phyloP scores from a whole-genome alignment of 2,329 filamentous ascomycete species.

The Talaromyces sp. region DNA sequence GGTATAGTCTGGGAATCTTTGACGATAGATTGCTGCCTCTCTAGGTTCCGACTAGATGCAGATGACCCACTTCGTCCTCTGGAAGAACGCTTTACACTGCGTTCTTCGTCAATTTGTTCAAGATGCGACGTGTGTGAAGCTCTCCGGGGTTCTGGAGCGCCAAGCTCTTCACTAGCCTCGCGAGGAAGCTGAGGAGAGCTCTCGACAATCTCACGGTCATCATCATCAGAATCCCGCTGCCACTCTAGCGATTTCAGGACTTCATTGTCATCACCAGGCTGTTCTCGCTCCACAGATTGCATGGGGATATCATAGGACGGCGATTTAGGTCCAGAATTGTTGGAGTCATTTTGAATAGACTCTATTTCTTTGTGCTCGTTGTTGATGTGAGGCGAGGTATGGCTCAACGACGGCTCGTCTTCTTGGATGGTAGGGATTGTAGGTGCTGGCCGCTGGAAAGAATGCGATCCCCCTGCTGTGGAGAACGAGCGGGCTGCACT shows the following conservation, averaged over 20 bases:
- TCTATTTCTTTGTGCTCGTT: not conserved
- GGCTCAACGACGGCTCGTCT: slow-evolving; percentile 7
- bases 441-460: not conserved
- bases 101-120: not conserved
- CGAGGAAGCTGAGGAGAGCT: slow-evolving; percentile 13
- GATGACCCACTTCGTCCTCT: not conserved
- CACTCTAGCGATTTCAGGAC: not conserved
- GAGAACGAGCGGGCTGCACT: slow-evolving; percentile 15
- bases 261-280: slow-evolving; percentile 13
- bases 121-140: not conserved
- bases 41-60: not conserved
- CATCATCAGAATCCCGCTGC: not conserved
- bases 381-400: not conserved
- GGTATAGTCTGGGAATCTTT: not conserved
- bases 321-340: not conserved
- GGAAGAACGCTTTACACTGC: not conserved
- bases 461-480: not conserved
- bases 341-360: not conserved
- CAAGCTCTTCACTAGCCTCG: slow-evolving; percentile 25
- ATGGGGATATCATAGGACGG: slow-evolving; percentile 18
- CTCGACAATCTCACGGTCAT: slow-evolving; percentile 3
- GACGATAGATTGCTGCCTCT: not conserved
- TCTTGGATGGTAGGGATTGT: slow-evolving; percentile 19
- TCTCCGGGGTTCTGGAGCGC: slow-evolving; percentile 16
- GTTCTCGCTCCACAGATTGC: slow-evolving; percentile 23